Evolutionary conservation across 2,329 filamentous ascomycete genomes (phyloP).

Genomic region (Pestalotiopsis sp.): DNA sequence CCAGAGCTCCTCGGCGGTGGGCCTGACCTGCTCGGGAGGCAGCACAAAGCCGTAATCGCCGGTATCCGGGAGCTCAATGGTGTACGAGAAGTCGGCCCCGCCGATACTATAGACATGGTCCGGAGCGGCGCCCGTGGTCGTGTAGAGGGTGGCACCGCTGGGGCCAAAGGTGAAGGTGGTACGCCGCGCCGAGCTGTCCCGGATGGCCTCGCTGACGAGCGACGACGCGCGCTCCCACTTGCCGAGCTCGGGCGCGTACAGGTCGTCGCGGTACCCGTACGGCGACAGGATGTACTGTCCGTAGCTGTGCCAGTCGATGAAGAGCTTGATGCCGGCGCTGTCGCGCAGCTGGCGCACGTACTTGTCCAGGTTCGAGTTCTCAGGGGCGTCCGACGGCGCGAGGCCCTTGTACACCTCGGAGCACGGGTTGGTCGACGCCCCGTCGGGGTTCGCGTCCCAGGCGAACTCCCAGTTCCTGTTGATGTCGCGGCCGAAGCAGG

Average conservation of each 20-base stretch:
- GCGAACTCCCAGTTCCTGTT: conserved; percentile 54
- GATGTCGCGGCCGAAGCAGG: conserved; percentile 44
- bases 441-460: conserved; percentile 41
- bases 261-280: conserved; percentile 51
- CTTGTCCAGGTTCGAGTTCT: conserved; percentile 46
- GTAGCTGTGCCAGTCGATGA: conserved; percentile 56
- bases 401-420: conserved; percentile 43
- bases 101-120: conserved; percentile 31
- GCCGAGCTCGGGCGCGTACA: conserved; percentile 18
- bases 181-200: conserved; percentile 39
- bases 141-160: conserved; percentile 38
- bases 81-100: conserved; percentile 27
- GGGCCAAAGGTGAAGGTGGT: conserved; percentile 37
- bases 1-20: conserved; percentile 28
- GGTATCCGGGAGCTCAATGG: conserved; percentile 25
- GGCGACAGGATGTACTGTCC: conserved; percentile 47
- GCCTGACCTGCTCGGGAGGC: conserved; percentile 28
- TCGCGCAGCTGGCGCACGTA: conserved; percentile 43
- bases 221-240: neutral
- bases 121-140: conserved; percentile 11
- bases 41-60: conserved; percentile 25
- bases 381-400: conserved; percentile 42
- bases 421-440: conserved; percentile 45
- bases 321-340: conserved; percentile 49
- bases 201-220: conserved; percentile 28